Conservation (phyloP, 176 grass and related monocot species). For the Carex myosuroides region DNA sequence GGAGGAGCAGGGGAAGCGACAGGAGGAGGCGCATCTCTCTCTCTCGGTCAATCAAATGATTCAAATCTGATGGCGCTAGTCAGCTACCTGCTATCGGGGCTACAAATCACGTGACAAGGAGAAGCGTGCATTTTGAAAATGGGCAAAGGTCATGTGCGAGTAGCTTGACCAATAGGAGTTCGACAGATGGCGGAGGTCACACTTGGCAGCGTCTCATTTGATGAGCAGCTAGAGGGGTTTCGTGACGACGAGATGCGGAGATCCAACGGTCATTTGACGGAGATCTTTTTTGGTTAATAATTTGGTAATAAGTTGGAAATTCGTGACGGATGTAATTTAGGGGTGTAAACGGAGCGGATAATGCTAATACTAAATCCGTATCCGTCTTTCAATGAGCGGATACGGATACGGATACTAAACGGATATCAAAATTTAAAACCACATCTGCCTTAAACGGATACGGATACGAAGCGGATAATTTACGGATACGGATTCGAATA, state of each 20-base stretch:
- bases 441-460: no score
- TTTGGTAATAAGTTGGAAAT: no score
- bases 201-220: conserved; percentile 13
- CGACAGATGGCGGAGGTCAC: background rate
- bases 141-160: background rate
- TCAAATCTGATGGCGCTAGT: background rate
- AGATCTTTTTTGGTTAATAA: background rate
- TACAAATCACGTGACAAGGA: background rate
- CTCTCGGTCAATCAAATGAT: background rate
- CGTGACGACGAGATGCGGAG: background rate
- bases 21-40: conserved; percentile 17
- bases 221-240: background rate
- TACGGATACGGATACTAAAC: no score
- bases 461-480: no score
- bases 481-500: no score
- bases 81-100: no score
- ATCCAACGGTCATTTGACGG: background rate
- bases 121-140: background rate
- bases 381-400: no score
- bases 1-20: background rate
- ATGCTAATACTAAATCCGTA: no score
- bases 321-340: no score
- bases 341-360: no score
- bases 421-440: no score
- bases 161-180: background rate